Conservation (phyloP, 208 protist genomes). For the Acanthamoeba lenticulata region DNA sequence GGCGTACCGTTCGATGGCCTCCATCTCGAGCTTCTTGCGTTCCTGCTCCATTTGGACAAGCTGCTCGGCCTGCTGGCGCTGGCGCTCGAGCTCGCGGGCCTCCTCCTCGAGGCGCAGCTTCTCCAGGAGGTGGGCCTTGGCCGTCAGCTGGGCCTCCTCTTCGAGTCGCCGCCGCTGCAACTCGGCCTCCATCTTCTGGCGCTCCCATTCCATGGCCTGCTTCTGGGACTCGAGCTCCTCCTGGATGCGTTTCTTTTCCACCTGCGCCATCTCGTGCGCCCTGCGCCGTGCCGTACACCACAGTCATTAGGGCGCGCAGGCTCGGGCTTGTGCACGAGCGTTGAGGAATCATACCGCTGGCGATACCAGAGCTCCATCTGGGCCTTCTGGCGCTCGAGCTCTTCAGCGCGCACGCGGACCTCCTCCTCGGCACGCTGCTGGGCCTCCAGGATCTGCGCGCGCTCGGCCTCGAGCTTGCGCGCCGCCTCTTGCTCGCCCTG, state of each 20-base stretch:
- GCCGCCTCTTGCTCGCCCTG: not conserved
- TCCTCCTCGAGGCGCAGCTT: not conserved
- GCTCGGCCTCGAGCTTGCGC: not conserved
- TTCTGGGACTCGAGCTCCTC: not conserved
- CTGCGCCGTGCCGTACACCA: too few relatives aligned
- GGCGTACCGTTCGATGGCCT: not conserved
- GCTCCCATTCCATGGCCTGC: not conserved
- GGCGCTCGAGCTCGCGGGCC: not conserved
- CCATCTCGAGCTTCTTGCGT: not conserved
- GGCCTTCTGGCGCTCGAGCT: not conserved
- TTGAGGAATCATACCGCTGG: not conserved
- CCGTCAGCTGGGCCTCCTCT: not conserved
- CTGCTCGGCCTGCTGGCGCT: not conserved
- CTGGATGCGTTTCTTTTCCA: not conserved
- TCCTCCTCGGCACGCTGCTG: not conserved
- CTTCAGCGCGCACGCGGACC: not conserved
- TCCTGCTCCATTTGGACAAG: not conserved
- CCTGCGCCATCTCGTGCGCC: not conserved
- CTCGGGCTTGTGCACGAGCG: too few relatives aligned
- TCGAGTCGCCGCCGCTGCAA: not conserved
- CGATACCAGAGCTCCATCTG: slow-evolving; percentile 4
- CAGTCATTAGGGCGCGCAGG: too few relatives aligned
- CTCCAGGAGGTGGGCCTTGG: not conserved
- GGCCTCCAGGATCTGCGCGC: not conserved
- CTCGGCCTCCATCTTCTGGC: not conserved